A percentile compares a stretch with the other conserved stretches of the same genome.
Evolutionary conservation across 306 rosid genomes (phyloP).

Genomic region (Quercus rubra): DNA sequence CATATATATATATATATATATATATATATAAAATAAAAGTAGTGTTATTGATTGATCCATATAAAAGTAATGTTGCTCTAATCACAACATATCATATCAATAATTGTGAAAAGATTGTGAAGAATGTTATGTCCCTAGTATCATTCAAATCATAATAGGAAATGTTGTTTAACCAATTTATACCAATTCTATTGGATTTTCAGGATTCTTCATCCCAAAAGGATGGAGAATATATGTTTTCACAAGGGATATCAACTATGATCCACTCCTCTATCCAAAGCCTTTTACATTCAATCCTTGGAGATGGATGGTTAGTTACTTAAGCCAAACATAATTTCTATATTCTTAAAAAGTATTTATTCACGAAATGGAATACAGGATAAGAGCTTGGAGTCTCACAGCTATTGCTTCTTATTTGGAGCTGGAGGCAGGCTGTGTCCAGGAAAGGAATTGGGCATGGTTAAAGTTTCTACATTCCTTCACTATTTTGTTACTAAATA

Average conservation of each 20-base stretch:
- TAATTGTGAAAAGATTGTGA: no score
- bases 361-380: constrained; percentile 36
- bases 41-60: no score
- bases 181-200: background rate
- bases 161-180: background rate
- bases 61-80: background rate
- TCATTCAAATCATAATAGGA: background rate
- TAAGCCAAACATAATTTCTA: background rate
- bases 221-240: constrained; percentile 79
- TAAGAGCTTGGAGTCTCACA: constrained; percentile 52
- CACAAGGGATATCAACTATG: constrained; percentile 73
- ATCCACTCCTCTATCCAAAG: constrained; percentile 53
- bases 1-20: no score
- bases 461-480: constrained; percentile 58
- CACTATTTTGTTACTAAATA: constrained; percentile 71
- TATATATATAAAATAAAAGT: no score
- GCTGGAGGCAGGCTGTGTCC: constrained; percentile 69
- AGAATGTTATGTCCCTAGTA: no score
- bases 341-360: background rate
- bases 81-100: no score
- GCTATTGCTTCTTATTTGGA: constrained; percentile 61
- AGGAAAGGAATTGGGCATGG: constrained; percentile 69
- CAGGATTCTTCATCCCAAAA: constrained; percentile 68
- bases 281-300: constrained; percentile 68
- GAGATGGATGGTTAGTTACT: constrained; percentile 68